Evolutionary conservation across 768 basidiomycete genomes (phyloP).

Genomic region (Tremella fuciformis): DNA sequence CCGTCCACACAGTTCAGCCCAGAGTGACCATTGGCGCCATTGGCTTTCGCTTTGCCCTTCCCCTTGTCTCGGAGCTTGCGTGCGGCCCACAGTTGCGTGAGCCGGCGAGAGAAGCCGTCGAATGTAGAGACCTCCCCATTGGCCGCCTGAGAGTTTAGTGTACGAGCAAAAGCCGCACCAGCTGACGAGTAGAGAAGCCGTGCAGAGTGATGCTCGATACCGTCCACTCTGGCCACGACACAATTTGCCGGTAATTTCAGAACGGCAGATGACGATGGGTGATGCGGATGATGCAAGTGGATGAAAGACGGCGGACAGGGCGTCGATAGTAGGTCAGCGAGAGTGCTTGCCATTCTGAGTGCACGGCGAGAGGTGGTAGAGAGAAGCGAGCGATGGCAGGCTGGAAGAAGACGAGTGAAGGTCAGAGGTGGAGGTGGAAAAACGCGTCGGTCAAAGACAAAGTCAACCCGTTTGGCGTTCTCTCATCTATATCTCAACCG

Average conservation of each 20-base stretch:
- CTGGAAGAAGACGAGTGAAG: too few species aligned
- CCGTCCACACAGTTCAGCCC: constrained; percentile 9
- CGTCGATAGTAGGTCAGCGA: constrained; percentile 22
- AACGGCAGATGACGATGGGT: constrained; percentile 26
- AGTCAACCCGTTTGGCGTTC: too few species aligned
- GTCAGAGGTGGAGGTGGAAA: too few species aligned
- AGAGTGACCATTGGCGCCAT: constrained; percentile 15
- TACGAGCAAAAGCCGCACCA: too few species aligned
- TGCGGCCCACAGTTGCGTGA: constrained; percentile 7
- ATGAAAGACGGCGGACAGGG: constrained; percentile 40
- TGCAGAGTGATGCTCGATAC: constrained; percentile 31
- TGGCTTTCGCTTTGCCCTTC: constrained; percentile 27
- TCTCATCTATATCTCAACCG: too few species aligned
- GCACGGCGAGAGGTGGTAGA: too few species aligned
- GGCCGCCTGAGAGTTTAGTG: neutral
- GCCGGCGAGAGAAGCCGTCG: constrained; percentile 28
- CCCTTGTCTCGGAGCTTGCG: neutral
- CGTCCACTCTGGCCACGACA: constrained; percentile 16
- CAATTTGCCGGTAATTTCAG: neutral
- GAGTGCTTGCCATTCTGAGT: constrained; percentile 12
- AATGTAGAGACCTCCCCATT: constrained; percentile 24
- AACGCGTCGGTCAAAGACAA: too few species aligned
- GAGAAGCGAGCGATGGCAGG: too few species aligned
- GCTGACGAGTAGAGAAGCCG: constrained; percentile 29
- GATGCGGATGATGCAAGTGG: constrained; percentile 50